phyloP scores from a whole-genome alignment of 257 asterid genomes.

The Cinchona pubescens region DNA sequence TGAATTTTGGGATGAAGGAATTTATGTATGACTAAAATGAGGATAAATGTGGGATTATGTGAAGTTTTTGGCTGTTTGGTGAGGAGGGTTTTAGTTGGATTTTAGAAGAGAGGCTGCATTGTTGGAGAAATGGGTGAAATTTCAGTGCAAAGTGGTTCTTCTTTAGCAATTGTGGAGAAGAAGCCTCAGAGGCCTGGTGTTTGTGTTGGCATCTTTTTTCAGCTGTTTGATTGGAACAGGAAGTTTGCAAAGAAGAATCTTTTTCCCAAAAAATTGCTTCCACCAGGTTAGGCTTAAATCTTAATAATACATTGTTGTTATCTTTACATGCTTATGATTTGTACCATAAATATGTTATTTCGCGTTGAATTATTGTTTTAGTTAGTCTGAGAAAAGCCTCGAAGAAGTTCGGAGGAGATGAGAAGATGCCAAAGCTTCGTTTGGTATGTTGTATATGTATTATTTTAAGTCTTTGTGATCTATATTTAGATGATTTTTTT shows the following conservation, averaged over 20 bases:
- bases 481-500: background rate
- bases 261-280: conserved; percentile 75
- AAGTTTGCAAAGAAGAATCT: conserved; percentile 78
- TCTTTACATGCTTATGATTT: background rate
- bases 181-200: conserved; percentile 75
- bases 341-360: background rate
- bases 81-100: conserved; percentile 16
- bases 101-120: conserved; percentile 3
- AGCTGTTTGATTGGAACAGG: conserved; percentile 89
- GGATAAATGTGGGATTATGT: conserved; percentile 21
- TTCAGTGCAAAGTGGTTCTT: conserved; percentile 48
- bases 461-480: background rate
- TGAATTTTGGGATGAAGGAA: conserved; percentile 11
- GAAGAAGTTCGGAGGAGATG: conserved; percentile 74
- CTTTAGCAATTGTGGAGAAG: conserved; percentile 74
- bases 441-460: conserved; percentile 47
- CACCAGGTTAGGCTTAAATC: conserved; percentile 57
- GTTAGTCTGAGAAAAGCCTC: conserved; percentile 69
- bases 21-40: background rate
- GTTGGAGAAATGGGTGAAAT: conserved; percentile 55
- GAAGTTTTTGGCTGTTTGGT: conserved; percentile 7
- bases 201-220: conserved; percentile 85
- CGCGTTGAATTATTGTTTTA: conserved; percentile 33
- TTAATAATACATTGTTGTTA: background rate
- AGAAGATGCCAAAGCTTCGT: conserved; percentile 77